Evolutionary conservation across 176 grass and related monocot species (phyloP).

Genomic region (Oryza officinalis): DNA sequence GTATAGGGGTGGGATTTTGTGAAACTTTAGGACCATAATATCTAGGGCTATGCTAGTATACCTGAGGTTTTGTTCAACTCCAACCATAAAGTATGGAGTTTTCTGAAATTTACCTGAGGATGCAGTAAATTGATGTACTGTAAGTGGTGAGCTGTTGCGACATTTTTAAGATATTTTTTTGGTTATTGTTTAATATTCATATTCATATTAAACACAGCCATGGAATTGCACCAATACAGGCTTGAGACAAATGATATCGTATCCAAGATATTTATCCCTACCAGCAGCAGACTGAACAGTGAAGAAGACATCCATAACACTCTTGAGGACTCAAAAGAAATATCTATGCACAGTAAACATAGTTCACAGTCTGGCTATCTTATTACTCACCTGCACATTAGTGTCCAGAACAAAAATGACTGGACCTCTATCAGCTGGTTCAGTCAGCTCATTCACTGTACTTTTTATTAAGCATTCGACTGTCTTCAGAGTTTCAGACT

Average conservation of each 20-base stretch:
- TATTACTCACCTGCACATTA: slow-evolving; percentile 67
- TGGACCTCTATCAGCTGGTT: slow-evolving; percentile 56
- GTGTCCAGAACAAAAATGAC: slow-evolving; percentile 84
- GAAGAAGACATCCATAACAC: slow-evolving; percentile 3
- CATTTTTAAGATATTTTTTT: too few species aligned
- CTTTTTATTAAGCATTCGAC: slow-evolving; percentile 43
- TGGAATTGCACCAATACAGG: not conserved
- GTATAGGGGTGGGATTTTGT: too few species aligned
- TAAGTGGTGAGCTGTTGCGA: not conserved
- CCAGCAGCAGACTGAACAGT: not conserved
- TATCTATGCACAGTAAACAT: not conserved
- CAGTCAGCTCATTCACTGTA: slow-evolving; percentile 24
- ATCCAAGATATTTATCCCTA: not conserved
- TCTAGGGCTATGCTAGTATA: too few species aligned
- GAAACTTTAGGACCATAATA: too few species aligned
- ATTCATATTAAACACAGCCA: too few species aligned
- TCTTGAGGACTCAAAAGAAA: not conserved
- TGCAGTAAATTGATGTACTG: not conserved
- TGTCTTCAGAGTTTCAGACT: slow-evolving; percentile 26
- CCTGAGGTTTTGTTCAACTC: too few species aligned
- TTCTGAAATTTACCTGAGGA: not conserved
- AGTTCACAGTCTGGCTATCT: not conserved
- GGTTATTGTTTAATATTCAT: too few species aligned
- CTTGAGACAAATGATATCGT: not conserved
- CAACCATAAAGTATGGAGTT: too few species aligned